A percentile compares a stretch with the other conserved stretches of the same genome.
These are phyloP conservation scores for Rugonectria rugulosa DNA, from an alignment of 2,329 filamentous ascomycete species.

Conservation along the genomic window DNA sequence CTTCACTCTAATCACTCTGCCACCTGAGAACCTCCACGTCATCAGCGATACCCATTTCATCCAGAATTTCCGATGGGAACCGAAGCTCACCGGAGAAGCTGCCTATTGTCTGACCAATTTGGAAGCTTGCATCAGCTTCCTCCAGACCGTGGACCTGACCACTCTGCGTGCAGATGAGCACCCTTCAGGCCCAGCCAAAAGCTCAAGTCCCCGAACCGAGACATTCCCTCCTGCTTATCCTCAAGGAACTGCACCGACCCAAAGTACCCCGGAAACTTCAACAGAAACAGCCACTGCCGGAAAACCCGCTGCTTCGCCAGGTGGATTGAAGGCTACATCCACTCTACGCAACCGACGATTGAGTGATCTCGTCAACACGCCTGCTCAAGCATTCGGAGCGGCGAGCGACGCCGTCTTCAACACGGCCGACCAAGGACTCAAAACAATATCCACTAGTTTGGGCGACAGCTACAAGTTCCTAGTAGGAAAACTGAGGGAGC, in stretches of 20 bases:
- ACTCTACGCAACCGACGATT: constrained; percentile 75
- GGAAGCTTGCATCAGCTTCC: constrained; percentile 91
- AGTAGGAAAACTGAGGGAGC: constrained; percentile 84
- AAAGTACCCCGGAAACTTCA: constrained; percentile 43
- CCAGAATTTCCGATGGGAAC: constrained; percentile 85
- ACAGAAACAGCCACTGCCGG: constrained; percentile 43
- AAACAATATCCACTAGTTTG: constrained; percentile 88
- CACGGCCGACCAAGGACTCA: constrained; percentile 89
- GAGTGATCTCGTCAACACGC: constrained; percentile 86
- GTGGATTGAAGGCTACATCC: constrained; percentile 54
- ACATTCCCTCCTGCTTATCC: constrained; percentile 66
- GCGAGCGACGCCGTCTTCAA: constrained; percentile 86
- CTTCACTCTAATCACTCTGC: constrained; percentile 91
- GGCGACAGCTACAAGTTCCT: constrained; percentile 95
- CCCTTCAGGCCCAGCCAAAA: constrained; percentile 71
- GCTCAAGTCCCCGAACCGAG: constrained; percentile 56
- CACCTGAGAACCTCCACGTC: constrained; percentile 83
- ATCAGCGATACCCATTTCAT: constrained; percentile 97
- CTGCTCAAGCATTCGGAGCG: constrained; percentile 80
- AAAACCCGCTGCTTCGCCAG: constrained; percentile 48
- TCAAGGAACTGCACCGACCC: constrained; percentile 50
- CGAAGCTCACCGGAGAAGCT: constrained; percentile 89
- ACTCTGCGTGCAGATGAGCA: constrained; percentile 83
- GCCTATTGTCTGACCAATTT: constrained; percentile 97
- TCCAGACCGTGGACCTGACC: constrained; percentile 93